phyloP scores from a whole-genome alignment of 495 filamentous ascomycete species.

The Cudoniella acicularis region DNA sequence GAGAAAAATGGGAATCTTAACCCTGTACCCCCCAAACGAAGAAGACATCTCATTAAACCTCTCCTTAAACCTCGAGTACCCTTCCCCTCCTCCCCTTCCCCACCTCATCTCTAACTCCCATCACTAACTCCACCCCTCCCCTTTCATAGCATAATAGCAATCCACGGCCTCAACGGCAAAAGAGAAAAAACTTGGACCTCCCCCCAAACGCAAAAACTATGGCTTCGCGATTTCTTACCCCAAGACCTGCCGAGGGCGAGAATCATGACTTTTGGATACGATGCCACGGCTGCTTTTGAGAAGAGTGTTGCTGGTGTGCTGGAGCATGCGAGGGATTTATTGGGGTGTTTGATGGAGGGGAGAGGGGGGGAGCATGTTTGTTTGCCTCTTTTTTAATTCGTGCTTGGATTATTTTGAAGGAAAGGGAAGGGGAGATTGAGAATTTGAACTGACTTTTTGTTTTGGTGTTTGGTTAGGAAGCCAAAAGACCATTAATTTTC shows the following conservation, averaged over 20 bases:
- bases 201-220: conserved; percentile 15
- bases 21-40: neutral
- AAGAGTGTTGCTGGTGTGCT: conserved; percentile 6
- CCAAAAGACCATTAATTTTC: conserved; percentile 35
- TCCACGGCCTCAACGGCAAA: conserved; percentile 30
- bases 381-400: too few species aligned
- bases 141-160: conserved; percentile 29
- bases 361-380: conserved; percentile 3
- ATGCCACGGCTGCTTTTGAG: conserved; percentile 21
- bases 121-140: too few species aligned
- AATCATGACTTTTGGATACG: conserved; percentile 28
- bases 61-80: neutral
- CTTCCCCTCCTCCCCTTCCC: too few species aligned
- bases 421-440: too few species aligned
- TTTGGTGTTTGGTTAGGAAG: too few species aligned
- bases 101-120: too few species aligned
- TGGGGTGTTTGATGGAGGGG: conserved; percentile 2
- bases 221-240: conserved; percentile 29
- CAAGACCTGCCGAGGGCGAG: conserved; percentile 15
- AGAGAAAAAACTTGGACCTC: conserved; percentile 26
- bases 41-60: neutral
- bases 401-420: too few species aligned
- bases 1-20: neutral
- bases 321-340: conserved; percentile 12
- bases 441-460: too few species aligned